Percentiles rank a stretch among this genome's conserved stretches.
Evolutionary conservation across 257 asterid genomes (phyloP).

Genomic region (Craterostigma plantagineum): DNA sequence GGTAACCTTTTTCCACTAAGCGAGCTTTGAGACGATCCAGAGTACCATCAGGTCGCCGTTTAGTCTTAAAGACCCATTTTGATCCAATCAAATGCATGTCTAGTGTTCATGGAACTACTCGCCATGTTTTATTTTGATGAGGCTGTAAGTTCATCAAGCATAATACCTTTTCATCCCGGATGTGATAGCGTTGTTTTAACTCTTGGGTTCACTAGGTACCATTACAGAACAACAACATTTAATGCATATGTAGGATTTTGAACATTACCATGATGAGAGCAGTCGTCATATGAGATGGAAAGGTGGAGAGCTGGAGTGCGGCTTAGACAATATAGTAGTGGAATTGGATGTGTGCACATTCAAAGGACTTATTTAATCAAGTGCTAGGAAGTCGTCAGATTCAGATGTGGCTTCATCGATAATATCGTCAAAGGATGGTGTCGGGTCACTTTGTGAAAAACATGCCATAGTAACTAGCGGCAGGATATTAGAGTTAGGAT

Average conservation of each 20-base stretch:
- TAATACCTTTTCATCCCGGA: background rate
- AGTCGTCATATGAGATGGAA: background rate
- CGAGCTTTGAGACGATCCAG: background rate
- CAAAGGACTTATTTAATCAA: too few relatives aligned
- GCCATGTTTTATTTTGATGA: background rate
- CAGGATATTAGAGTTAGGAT: too few relatives aligned
- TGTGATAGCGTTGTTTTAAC: background rate
- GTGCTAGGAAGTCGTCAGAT: too few relatives aligned
- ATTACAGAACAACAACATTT: background rate
- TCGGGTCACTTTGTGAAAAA: too few relatives aligned
- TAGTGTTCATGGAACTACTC: background rate
- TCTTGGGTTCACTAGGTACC: background rate
- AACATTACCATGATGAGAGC: background rate
- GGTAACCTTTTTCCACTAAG: constrained; percentile 2
- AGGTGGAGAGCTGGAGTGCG: background rate
- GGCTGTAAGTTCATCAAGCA: background rate
- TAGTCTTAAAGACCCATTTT: constrained; percentile 2
- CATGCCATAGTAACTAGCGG: too few relatives aligned
- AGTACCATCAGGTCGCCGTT: constrained; percentile 1
- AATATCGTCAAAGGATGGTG: too few relatives aligned
- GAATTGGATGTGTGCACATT: too few relatives aligned
- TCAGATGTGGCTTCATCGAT: too few relatives aligned
- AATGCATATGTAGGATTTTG: too few relatives aligned
- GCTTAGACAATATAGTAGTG: background rate
- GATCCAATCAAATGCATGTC: constrained; percentile 3